These are phyloP conservation scores for Leptosphaerulina australis DNA, from an alignment of 2,329 filamentous ascomycete genomes.

Conservation along the genomic window DNA sequence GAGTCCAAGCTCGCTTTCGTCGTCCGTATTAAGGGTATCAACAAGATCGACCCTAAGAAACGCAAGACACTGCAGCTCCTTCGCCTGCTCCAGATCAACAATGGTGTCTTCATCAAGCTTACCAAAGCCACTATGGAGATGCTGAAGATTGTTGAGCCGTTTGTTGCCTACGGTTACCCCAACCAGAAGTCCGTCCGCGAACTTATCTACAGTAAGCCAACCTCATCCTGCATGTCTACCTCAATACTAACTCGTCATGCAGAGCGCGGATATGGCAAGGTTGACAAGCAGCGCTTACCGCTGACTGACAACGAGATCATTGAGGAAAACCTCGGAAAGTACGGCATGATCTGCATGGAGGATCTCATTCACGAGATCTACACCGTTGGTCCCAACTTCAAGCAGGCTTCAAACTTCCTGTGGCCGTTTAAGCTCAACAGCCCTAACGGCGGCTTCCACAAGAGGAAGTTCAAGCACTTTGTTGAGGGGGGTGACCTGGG, in stretches of 20 bases:
- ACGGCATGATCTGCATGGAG: slow-evolving; percentile 97
- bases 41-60: slow-evolving; percentile 99
- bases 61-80: slow-evolving; percentile 99
- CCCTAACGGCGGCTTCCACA: slow-evolving; percentile 94
- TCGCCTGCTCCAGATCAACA: slow-evolving; percentile 99
- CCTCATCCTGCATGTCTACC: slow-evolving; percentile 62
- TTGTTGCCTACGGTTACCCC: slow-evolving; percentile 98
- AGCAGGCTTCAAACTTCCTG: slow-evolving; percentile 98
- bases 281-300: slow-evolving; percentile 96
- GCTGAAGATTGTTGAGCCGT: slow-evolving; percentile 97
- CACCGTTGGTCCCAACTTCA: slow-evolving; percentile 96
- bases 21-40: slow-evolving; percentile 99
- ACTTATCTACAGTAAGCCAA: slow-evolving; percentile 98
- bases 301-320: slow-evolving; percentile 98
- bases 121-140: slow-evolving; percentile 98
- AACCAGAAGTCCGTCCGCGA: slow-evolving; percentile 99
- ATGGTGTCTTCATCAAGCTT: slow-evolving; percentile 95
- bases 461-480: slow-evolving; percentile 99
- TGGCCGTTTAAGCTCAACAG: slow-evolving; percentile 99
- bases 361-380: slow-evolving; percentile 98
- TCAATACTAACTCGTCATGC: slow-evolving; percentile 16
- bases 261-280: slow-evolving; percentile 91
- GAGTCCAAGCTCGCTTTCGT: slow-evolving; percentile 98
- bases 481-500: slow-evolving; percentile 98
- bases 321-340: slow-evolving; percentile 95